These are phyloP conservation scores for Phytopythium sindhum DNA, from an alignment of 352 stramenopile species.

Conservation along the genomic window DNA sequence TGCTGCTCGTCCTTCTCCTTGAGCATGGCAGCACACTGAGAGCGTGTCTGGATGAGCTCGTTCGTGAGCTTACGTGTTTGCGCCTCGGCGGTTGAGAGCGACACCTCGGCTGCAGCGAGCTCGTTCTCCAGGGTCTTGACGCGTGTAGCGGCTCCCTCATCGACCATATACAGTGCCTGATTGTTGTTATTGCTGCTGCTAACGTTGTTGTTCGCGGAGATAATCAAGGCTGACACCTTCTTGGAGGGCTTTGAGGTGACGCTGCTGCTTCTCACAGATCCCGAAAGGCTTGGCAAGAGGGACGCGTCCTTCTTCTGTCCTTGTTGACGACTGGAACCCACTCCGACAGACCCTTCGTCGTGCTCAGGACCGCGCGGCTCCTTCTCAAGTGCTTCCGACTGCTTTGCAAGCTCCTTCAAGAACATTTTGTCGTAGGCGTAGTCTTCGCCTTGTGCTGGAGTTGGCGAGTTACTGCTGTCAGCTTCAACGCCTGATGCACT, in stretches of 20 bases:
- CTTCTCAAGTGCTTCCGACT: conserved; percentile 16
- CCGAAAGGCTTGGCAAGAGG: not conserved
- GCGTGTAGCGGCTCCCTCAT: conserved; percentile 2
- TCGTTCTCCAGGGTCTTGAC: conserved; percentile 20
- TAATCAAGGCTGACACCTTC: not conserved
- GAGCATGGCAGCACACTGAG: conserved; percentile 33
- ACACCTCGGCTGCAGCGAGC: conserved; percentile 23
- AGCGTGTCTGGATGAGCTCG: conserved; percentile 35
- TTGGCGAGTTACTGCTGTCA: not conserved
- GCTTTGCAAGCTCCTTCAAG: conserved; percentile 59
- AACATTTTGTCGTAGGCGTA: conserved; percentile 55
- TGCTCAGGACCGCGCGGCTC: conserved; percentile 1
- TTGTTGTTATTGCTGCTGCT: not conserved
- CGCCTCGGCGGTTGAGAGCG: conserved; percentile 21
- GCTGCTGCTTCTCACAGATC: not conserved
- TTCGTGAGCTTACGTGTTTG: conserved; percentile 41
- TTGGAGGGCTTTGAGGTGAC: not conserved
- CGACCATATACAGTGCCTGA: not conserved
- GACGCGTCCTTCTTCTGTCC: not conserved
- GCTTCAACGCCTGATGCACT: not conserved
- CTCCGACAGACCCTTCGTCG: not conserved
- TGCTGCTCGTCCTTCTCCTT: conserved; percentile 57
- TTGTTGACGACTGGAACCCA: not conserved
- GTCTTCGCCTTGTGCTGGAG: not conserved
- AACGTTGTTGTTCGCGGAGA: not conserved